Percentiles rank a stretch among this genome's conserved stretches.
These are phyloP conservation scores for Yarrowia hollandica DNA, from an alignment of 805 yeast species.

Conservation along the genomic window DNA sequence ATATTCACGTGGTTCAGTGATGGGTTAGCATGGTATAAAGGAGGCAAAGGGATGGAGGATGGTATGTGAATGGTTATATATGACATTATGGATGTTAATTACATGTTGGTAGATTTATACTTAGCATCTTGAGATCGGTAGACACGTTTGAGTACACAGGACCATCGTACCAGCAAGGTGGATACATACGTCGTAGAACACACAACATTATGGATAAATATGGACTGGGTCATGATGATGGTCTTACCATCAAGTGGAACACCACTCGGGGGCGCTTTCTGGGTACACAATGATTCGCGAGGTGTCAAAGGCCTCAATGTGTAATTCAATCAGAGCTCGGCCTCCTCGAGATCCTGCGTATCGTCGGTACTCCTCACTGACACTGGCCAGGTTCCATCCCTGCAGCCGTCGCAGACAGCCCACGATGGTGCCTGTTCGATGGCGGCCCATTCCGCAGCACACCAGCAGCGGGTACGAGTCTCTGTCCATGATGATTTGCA, in stretches of 20 bases:
- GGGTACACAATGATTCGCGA: conserved; percentile 47
- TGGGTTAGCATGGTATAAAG: neutral
- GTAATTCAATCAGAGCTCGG: conserved; percentile 82
- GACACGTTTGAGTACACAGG: too few species aligned
- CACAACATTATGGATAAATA: too few species aligned
- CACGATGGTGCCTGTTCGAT: conserved; percentile 93
- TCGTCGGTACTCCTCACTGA: conserved; percentile 89
- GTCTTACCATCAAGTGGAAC: conserved; percentile 1
- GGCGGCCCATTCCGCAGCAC: conserved; percentile 98
- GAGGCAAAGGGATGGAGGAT: neutral
- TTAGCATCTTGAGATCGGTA: too few species aligned
- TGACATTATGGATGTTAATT: too few species aligned
- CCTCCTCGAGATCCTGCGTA: conserved; percentile 94
- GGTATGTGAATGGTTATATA: too few species aligned
- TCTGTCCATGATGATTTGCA: conserved; percentile 69
- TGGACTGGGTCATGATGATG: too few species aligned
- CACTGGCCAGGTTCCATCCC: conserved; percentile 97
- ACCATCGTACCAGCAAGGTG: too few species aligned
- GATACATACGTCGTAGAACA: too few species aligned
- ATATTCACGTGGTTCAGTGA: conserved; percentile 50
- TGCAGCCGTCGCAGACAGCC: conserved; percentile 91
- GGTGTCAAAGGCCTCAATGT: conserved; percentile 72
- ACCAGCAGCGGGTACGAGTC: conserved; percentile 82
- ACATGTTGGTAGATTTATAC: too few species aligned
- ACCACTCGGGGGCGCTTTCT: conserved; percentile 52